phyloP scores from a whole-genome alignment of 345 rosid species.

The Linum lewisii region DNA sequence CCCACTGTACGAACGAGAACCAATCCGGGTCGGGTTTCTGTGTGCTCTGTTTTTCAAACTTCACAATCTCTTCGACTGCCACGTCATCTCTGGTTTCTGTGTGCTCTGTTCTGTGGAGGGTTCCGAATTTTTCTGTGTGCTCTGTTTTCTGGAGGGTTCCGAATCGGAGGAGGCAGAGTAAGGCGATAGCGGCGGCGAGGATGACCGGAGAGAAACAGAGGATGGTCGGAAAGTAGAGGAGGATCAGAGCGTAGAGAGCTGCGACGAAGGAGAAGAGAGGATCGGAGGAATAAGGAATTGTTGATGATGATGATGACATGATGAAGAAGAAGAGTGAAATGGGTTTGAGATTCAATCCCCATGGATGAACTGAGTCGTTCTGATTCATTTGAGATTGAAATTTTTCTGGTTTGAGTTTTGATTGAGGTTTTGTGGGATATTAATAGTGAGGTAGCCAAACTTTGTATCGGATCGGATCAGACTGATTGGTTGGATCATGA shows the following conservation, averaged over 20 bases:
- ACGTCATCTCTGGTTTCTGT: too few relatives aligned
- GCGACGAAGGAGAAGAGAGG: constrained; percentile 51
- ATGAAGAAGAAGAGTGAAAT: not conserved
- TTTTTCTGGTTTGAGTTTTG: too few relatives aligned
- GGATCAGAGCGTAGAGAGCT: constrained; percentile 37
- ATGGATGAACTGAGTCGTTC: constrained; percentile 3
- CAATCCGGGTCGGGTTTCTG: constrained; percentile 8
- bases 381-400: too few relatives aligned
- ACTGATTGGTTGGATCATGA: too few relatives aligned
- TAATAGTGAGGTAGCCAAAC: too few relatives aligned
- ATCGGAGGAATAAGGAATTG: constrained; percentile 13
- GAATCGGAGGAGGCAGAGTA: constrained; percentile 46
- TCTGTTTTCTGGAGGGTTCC: constrained; percentile 23
- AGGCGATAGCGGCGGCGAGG: constrained; percentile 32
- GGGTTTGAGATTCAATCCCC: constrained; percentile 5
- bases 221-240: constrained; percentile 39
- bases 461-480: too few relatives aligned
- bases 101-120: not conserved
- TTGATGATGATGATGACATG: constrained; percentile 10
- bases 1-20: constrained; percentile 54
- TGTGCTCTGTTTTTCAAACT: not conserved
- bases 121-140: not conserved
- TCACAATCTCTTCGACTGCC: not conserved
- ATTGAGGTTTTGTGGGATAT: too few relatives aligned
- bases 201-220: constrained; percentile 43